Evolutionary conservation across 139 green algal species (phyloP).

Genomic region (Tetraselmis striata): DNA sequence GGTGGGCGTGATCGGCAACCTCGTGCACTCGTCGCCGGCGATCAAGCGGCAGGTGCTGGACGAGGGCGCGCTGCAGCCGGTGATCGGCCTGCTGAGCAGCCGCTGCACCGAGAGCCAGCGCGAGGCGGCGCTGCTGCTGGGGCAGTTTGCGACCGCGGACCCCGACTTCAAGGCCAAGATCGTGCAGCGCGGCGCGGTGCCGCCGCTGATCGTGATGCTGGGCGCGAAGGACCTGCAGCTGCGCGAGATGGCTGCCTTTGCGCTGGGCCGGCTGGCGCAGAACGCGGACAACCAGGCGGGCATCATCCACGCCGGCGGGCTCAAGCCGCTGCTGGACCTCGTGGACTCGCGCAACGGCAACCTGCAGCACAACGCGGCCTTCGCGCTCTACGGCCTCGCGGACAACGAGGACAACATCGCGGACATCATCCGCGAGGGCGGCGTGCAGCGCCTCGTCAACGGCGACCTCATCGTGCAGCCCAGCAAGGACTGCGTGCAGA

Average conservation of each 20-base stretch:
- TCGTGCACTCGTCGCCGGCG: slow-evolving; percentile 82
- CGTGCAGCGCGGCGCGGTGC: slow-evolving; percentile 87
- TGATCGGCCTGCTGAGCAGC: slow-evolving; percentile 85
- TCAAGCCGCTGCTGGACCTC: slow-evolving; percentile 83
- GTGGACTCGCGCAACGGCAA: slow-evolving; percentile 77
- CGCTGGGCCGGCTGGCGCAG: slow-evolving; percentile 88
- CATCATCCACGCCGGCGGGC: slow-evolving; percentile 74
- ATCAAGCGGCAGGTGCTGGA: slow-evolving; percentile 68
- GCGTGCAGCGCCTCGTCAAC: slow-evolving; percentile 46
- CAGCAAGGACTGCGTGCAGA: slow-evolving; percentile 90
- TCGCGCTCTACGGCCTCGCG: slow-evolving; percentile 91
- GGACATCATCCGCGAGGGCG: slow-evolving; percentile 76
- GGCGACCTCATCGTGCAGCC: slow-evolving; percentile 49
- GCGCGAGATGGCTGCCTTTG: slow-evolving; percentile 97
- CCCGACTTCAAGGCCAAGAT: slow-evolving; percentile 80
- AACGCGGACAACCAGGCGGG: slow-evolving; percentile 90
- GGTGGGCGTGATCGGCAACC: slow-evolving; percentile 95
- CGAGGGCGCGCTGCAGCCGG: slow-evolving; percentile 90
- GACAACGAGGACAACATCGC: slow-evolving; percentile 97
- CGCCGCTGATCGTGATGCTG: slow-evolving; percentile 93
- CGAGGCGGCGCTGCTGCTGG: slow-evolving; percentile 91
- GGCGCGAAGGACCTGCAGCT: slow-evolving; percentile 58
- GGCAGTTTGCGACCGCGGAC: slow-evolving; percentile 92
- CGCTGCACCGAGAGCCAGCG: slow-evolving; percentile 85
- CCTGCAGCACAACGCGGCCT: slow-evolving; percentile 90